Percentiles rank a stretch among this genome's conserved stretches.
phyloP scores from a whole-genome alignment of 2,329 filamentous ascomycete species.

The Trichoderma oligosporum region DNA sequence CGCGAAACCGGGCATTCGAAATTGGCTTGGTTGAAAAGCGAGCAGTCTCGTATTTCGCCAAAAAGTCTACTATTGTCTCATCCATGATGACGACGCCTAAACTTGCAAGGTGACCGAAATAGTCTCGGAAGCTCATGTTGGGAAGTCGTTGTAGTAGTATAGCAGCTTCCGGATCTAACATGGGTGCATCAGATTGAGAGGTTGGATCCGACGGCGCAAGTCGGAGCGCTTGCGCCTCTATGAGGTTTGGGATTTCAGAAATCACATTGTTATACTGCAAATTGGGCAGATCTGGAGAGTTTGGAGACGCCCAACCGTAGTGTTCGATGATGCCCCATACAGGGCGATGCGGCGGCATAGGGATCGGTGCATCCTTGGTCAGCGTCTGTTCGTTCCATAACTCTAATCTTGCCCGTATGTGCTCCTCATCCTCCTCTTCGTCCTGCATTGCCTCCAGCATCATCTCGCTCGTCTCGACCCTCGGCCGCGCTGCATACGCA shows the following conservation, averaged over 20 bases:
- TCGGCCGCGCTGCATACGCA: constrained; percentile 59
- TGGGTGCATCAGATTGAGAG: constrained; percentile 37
- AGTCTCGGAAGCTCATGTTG: constrained; percentile 73
- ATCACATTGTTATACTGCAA: constrained; percentile 82
- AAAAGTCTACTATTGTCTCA: constrained; percentile 56
- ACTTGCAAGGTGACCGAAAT: constrained; percentile 66
- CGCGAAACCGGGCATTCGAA: constrained; percentile 66
- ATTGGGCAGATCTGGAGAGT: constrained; percentile 67
- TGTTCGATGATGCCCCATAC: constrained; percentile 84
- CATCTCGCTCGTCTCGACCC: constrained; percentile 25
- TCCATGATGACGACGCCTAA: constrained; percentile 57
- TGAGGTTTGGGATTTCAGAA: constrained; percentile 78
- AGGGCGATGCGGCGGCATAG: constrained; percentile 49
- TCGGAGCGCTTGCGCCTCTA: constrained; percentile 90
- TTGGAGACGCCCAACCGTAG: constrained; percentile 81
- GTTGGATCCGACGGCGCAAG: constrained; percentile 60
- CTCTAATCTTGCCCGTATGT: constrained; percentile 2
- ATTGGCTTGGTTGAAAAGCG: constrained; percentile 73
- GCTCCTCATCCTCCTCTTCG: constrained; percentile 23
- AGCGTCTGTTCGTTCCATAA: constrained; percentile 22
- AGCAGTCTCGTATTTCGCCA: constrained; percentile 75
- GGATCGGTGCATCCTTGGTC: constrained; percentile 40
- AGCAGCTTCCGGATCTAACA: constrained; percentile 64
- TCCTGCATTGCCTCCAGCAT: neutral
- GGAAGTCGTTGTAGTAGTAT: constrained; percentile 66